Base-by-base conservation (phyloP, 176 grass and related monocot genomes). In the Musa beccarii region DNA sequence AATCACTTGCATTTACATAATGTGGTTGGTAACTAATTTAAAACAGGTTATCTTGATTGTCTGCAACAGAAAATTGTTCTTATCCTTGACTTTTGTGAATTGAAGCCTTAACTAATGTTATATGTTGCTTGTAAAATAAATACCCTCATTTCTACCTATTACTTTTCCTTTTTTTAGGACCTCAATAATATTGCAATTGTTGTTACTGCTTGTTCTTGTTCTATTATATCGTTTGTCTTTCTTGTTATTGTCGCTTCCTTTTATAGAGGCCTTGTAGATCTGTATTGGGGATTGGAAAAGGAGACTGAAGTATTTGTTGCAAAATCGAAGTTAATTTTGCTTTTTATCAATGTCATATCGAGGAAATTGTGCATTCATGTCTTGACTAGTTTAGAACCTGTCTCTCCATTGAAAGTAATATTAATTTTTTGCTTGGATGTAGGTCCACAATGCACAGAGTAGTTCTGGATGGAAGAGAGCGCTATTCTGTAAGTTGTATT, bases 401-500 rank as follows among this genome's bases (percentile, higher is more conserved):
- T 72, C 34, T 72, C 72, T 24, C 70, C 59, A 54, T 53, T 29
- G 15, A 54, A 52, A 49, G 43, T 10, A 52, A 15, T 4, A 50
- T 68, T 56, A 54, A 43, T 59, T 78, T 52, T 19, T 71, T 87
- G 79, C 55, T 74, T 9, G 19, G 49, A 79, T 88, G 21, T 51
- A 98, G 95, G 74, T 98, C 94, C 63, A 98, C 86, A 21, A 85
- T 98, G 67, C 94, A 98, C 76, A 82, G 90, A 76, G 90, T 98
- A 71, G 34, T 98, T 59, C 59, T 93, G 73, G 90, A 93, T 62
- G 88, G 94, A 50, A 83, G 66, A 69, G 86, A 91, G 65, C 90
- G 94, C 63, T 93, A 91, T 74, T 98, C 90, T 0, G 94, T 93
- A 89, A 81, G 90, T 29, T 1, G 1, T 51, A 10, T 66, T 66